Base-by-base conservation (phyloP, 2,329 filamentous ascomycete species). In the Xylariaceae sp. region DNA sequence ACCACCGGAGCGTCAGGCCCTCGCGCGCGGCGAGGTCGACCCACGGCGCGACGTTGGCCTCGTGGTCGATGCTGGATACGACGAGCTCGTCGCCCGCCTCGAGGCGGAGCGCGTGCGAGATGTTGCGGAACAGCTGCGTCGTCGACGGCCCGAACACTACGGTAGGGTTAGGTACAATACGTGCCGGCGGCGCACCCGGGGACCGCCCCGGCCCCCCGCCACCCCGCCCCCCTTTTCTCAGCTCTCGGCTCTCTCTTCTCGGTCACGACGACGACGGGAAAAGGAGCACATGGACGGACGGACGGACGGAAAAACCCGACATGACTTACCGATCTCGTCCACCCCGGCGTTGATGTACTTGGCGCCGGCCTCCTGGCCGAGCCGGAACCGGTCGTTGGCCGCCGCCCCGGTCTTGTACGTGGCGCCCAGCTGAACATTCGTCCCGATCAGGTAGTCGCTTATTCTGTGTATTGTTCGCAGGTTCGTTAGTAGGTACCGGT, bases 31-130 rank as follows among this genome's bases (percentile, higher is more conserved):
- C 83, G 17, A 89, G 67, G 31, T 75, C 70, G 0, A 85, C 60
- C 85, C 83, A 90, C 0, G 83, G 69, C 2, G 80, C 75, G 36
- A 84, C 77, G 52, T 88, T 87, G 23, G 83, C 79, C 59, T 89
- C 84, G 49, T 90, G 83, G 53, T 89, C 83, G 35, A 87, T 63
- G 36, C 70, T 71, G 0, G 82, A 86, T 9, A 89, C 51, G 40
- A 92, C 63, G 31, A 90, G 68, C 50, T 86, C 80, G 39, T 79
- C 75, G 27, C 75, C 75, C 2, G 64, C 52, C 9, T 62, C 47
- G 50, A 80, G 74, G 9, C 54, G 47, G 5, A 81, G 56, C 3
- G 72, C 61, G 15, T 64, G 65, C 0, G 75, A 72, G 12, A 88
- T 68, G 52, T 88, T 89, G 44, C 82, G 75, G 47, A 87, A 75